A percentile compares a stretch with the other conserved stretches of the same genome.
Conservation (phyloP, 495 filamentous ascomycete genomes). For the Acidiella bohemica region DNA sequence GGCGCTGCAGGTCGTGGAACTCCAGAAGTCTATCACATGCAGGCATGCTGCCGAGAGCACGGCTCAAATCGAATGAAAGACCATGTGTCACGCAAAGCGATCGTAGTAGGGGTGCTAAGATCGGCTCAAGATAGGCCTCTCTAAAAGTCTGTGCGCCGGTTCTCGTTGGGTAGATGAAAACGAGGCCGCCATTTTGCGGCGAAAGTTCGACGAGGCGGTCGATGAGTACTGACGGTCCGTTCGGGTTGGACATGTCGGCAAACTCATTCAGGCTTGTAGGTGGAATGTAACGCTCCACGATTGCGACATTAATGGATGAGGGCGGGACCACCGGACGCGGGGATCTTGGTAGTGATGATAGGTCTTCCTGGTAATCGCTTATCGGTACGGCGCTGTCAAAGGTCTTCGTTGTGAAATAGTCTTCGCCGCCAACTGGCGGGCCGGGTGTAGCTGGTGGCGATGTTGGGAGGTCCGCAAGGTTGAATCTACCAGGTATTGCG, state of each 20-base stretch:
- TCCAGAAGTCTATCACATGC: conserved; percentile 45
- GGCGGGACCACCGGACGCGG: conserved; percentile 53
- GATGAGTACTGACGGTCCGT: conserved; percentile 42
- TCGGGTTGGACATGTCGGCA: conserved; percentile 43
- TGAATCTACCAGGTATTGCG: conserved; percentile 49
- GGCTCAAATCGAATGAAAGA: conserved; percentile 46
- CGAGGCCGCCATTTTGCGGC: conserved; percentile 42
- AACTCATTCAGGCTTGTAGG: conserved; percentile 49
- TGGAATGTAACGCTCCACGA: conserved; percentile 60
- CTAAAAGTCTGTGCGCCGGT: conserved; percentile 51
- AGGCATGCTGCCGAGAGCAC: conserved; percentile 44
- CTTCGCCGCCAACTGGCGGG: conserved; percentile 35
- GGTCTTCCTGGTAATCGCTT: conserved; percentile 39
- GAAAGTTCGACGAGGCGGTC: conserved; percentile 55
- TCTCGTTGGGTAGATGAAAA: conserved; percentile 60
- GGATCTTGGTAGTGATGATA: conserved; percentile 25
- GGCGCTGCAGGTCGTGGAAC: conserved; percentile 41
- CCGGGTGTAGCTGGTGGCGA: conserved; percentile 49
- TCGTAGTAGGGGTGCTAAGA: conserved; percentile 54
- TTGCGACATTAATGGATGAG: conserved; percentile 47
- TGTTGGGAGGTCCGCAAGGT: conserved; percentile 45
- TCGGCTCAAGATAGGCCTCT: conserved; percentile 49
- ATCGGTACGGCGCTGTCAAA: conserved; percentile 47
- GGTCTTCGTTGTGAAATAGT: conserved; percentile 41
- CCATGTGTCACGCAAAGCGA: conserved; percentile 50